Evolutionary conservation across 2,329 filamentous ascomycete genomes (phyloP), one percentile per base, ranked within the genome.

Genomic region (Paecilomyces formosus): DNA sequence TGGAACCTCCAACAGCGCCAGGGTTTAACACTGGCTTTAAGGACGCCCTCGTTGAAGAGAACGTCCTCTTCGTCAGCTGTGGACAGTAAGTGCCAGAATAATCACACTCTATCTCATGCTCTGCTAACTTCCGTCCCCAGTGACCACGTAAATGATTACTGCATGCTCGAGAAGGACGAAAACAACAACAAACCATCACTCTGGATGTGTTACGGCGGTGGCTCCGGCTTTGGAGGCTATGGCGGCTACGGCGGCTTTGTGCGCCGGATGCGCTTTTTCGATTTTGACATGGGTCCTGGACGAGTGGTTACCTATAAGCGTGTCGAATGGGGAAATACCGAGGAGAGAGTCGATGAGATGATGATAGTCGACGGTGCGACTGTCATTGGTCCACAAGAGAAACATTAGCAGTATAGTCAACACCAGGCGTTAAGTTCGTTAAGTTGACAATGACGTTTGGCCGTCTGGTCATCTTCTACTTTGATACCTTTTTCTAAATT

Each of bases 141-240:
- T 72, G 94, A 99, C 70, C 94, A 99, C 70, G 93, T 89, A 64
- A 99, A 99, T 71, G 94, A 99, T 70, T 97, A 97, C 73, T 99
- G 94, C 73, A 87, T 89, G 62, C 81, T 97, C 8, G 86, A 78
- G 33, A 69, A 82, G 55, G 75, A 82, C 30, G 30, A 31, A 49
- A 73, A 79, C 30, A 77, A 77, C 22, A 74, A 79, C n/a, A 81
- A 81, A 54, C 87, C 88, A 0, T 83, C 88, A 30, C 78, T 97
- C 2, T 99, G 94, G 94, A 96, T 99, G 92, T 99, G 94, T 79
- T 97, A 97, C 74, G 93, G 87, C 8, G 94, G 94, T 31, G 94
- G 89, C 26, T 85, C 87, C 28, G 94, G 94, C 1, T 96, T 99
- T 67, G 94, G 94, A 57, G 94, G 94, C 0, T 99, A 99, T 71